Base-by-base conservation (phyloP, 2,329 filamentous ascomycete species). In the Clonostachys sp. region DNA sequence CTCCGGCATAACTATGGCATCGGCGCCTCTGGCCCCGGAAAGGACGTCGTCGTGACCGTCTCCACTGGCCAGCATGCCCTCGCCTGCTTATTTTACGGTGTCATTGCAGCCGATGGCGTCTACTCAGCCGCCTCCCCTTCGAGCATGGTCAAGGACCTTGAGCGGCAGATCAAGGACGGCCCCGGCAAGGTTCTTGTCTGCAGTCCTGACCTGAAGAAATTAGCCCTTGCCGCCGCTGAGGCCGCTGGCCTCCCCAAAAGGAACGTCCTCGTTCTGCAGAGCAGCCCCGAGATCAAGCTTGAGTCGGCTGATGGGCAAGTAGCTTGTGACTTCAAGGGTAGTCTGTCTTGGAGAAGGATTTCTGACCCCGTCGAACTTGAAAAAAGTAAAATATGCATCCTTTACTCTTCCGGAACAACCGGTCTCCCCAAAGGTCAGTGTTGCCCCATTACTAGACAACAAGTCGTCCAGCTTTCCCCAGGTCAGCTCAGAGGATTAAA, bases 61-160 rank as follows among this genome's bases (percentile, higher is more conserved):
- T 79, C 76, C 1, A 73, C 74, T 0, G 81, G 81, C 3, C 76
- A 83, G 53, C 73, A 73, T 42, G 65, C 81, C 6, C 65, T 83
- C 0, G 72, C 78, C 0, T 66, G 73, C 12, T 53, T 80, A 2
- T 78, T 80, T 55, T 83, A 72, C 52, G 76, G 73, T 13, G 72
- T 81, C 45, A 67, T 84, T 42, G 80, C 77, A 5, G 78, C 80
- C 3, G 80, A 75, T 1, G 81, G 79, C 16, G 71, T 84, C 24
- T 84, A 80, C 54, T 78, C 77, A 7, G 74, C 77, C 6, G 77
- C 77, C 0, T 76, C 71, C 42, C 67, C 77, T 0, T 67, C 71
- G 1, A 73, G 69, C 6, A 80, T 78, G 0, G 64, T 70, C 1
- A 55, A 64, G 3, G 81, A 84, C 24, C 60, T 84, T 9, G 69